Percentiles rank a stretch among this genome's conserved stretches.
Evolutionary conservation across 2,329 filamentous ascomycete genomes (phyloP).

Genomic region (Penicillium olsonii): DNA sequence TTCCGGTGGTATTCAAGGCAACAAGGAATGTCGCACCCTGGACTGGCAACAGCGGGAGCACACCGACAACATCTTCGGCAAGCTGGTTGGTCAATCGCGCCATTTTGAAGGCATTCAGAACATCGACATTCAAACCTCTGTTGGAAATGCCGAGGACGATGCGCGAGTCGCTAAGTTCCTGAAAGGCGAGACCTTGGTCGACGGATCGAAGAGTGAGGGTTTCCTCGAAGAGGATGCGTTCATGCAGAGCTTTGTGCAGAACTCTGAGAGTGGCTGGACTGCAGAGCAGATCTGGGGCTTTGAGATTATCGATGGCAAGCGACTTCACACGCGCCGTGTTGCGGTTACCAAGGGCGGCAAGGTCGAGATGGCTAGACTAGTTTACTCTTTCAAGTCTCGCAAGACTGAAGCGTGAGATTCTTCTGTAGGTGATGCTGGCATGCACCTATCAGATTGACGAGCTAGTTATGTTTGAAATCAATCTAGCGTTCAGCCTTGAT

Average conservation of each 20-base stretch:
- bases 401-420: slow-evolving; percentile 5
- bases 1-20: slow-evolving; percentile 71
- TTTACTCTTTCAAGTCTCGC: slow-evolving; percentile 38
- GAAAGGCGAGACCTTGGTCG: slow-evolving; percentile 45
- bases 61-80: slow-evolving; percentile 78
- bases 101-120: slow-evolving; percentile 46
- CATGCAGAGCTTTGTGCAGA: slow-evolving; percentile 54
- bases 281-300: slow-evolving; percentile 58
- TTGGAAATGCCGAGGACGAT: slow-evolving; percentile 41
- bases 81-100: slow-evolving; percentile 61
- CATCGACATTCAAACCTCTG: slow-evolving; percentile 40
- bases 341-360: slow-evolving; percentile 41
- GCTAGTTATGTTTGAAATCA: not conserved
- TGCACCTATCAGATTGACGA: not conserved
- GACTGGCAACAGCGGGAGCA: slow-evolving; percentile 66
- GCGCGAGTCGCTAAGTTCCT: slow-evolving; percentile 41
- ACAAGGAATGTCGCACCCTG: slow-evolving; percentile 58
- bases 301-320: slow-evolving; percentile 43
- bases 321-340: slow-evolving; percentile 46
- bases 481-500: not conserved
- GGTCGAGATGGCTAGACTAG: slow-evolving; percentile 40
- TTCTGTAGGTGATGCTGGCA: not conserved
- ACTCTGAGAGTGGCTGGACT: slow-evolving; percentile 53
- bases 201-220: slow-evolving; percentile 61
- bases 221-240: slow-evolving; percentile 52